These are phyloP conservation scores for Nitzschia putrida DNA, from an alignment of 108 stramenopile species.

Conservation along the genomic window DNA sequence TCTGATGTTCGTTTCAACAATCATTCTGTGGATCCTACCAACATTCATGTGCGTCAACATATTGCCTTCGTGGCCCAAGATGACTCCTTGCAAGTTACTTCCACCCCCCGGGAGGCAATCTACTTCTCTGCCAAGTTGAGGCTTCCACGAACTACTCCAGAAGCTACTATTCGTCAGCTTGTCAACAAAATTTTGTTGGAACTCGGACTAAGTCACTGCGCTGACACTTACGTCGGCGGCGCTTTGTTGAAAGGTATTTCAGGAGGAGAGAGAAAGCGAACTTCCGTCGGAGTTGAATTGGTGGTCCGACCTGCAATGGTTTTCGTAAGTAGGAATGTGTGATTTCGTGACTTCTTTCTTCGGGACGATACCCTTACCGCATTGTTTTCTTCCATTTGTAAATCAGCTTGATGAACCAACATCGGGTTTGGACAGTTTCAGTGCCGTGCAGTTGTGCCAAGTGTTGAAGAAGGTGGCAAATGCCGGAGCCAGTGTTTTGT, in stretches of 20 bases:
- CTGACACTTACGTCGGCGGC: slow-evolving; percentile 72
- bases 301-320: slow-evolving; percentile 71
- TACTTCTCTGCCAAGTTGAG: slow-evolving; percentile 80
- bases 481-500: slow-evolving; percentile 73
- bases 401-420: slow-evolving; percentile 31
- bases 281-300: slow-evolving; percentile 72
- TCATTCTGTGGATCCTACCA: slow-evolving; percentile 59
- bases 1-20: slow-evolving; percentile 68
- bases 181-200: slow-evolving; percentile 71
- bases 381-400: slow-evolving; percentile 1
- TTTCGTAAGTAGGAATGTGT: slow-evolving; percentile 48
- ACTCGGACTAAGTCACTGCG: slow-evolving; percentile 65
- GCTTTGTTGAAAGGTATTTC: slow-evolving; percentile 70
- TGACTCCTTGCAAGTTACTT: slow-evolving; percentile 74
- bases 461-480: slow-evolving; percentile 81
- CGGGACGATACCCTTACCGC: slow-evolving; percentile 1
- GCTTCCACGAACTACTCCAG: slow-evolving; percentile 55
- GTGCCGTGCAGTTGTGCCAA: slow-evolving; percentile 67
- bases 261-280: slow-evolving; percentile 75
- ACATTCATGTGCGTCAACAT: slow-evolving; percentile 60
- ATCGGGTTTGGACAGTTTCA: slow-evolving; percentile 65
- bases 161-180: slow-evolving; percentile 55
- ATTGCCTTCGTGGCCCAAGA: no score
- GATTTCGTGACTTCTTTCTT: no score
- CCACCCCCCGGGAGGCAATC: slow-evolving; percentile 84